phyloP scores from a whole-genome alignment of 352 stramenopile species.

The Globisporangium acanthophoron region DNA sequence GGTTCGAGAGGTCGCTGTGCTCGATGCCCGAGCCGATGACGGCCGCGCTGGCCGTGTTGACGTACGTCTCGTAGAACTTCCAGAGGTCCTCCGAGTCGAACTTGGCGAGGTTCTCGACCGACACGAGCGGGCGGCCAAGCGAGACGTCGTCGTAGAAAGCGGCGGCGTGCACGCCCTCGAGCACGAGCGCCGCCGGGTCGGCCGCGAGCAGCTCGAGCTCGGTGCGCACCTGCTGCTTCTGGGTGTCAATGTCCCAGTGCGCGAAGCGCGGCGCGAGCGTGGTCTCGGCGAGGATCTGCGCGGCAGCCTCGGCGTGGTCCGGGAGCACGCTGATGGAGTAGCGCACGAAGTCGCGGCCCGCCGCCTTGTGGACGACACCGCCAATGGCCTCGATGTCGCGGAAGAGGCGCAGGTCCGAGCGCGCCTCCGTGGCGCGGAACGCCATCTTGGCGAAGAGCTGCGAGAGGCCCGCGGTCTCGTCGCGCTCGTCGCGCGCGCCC shows the following conservation, averaged over 20 bases:
- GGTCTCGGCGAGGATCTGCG: constrained; percentile 75
- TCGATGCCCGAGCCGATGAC: constrained; percentile 59
- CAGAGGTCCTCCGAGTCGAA: constrained; percentile 43
- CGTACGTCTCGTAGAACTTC: constrained; percentile 63
- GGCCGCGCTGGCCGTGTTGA: constrained; percentile 54
- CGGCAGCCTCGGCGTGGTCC: constrained; percentile 55
- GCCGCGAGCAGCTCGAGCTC: constrained; percentile 40
- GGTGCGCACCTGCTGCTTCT: constrained; percentile 60
- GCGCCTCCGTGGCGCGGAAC: constrained; percentile 66
- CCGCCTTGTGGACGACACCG: constrained; percentile 50
- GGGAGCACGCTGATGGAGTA: constrained; percentile 76
- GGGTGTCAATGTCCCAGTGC: constrained; percentile 67
- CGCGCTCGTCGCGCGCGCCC: constrained; percentile 55
- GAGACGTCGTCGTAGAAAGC: constrained; percentile 80
- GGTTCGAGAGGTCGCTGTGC: constrained; percentile 50
- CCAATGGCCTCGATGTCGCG: constrained; percentile 80
- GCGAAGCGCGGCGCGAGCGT: constrained; percentile 72
- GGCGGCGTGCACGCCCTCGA: constrained; percentile 60
- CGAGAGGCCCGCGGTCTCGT: constrained; percentile 67
- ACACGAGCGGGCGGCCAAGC: constrained; percentile 47
- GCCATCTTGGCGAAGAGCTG: constrained; percentile 82
- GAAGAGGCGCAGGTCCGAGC: constrained; percentile 78
- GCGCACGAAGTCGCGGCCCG: constrained; percentile 68
- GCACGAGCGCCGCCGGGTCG: constrained; percentile 39
- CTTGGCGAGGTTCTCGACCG: constrained; percentile 48